phyloP scores from a whole-genome alignment of 169 alveolate species.

The Plasmodium reichenowi region DNA sequence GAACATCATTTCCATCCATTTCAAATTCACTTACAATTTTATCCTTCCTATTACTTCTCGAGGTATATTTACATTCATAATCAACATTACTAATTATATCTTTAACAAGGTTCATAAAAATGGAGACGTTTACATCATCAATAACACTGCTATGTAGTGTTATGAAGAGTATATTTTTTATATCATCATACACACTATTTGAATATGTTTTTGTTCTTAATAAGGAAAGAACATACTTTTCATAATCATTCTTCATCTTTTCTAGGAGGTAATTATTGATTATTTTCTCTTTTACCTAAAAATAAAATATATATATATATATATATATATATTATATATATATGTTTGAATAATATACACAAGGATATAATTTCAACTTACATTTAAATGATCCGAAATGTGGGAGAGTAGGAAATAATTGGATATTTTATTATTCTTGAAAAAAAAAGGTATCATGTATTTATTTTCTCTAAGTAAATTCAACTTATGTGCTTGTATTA shows the following conservation, averaged over 20 bases:
- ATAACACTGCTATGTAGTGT: conserved; percentile 15
- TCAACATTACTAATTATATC: conserved; percentile 12
- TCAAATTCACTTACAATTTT: not conserved
- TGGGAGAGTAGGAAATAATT: conserved; percentile 5
- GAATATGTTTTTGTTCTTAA: conserved; percentile 17
- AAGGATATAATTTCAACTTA: conserved; percentile 9
- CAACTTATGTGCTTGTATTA: conserved; percentile 1
- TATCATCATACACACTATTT: conserved; percentile 32
- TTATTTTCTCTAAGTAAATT: conserved; percentile 18
- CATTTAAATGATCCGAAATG: conserved; percentile 24
- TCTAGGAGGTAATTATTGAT: conserved; percentile 32
- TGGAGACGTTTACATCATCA: conserved; percentile 18
- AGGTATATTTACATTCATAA: conserved; percentile 15
- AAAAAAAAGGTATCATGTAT: conserved; percentile 32
- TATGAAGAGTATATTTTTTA: conserved; percentile 19
- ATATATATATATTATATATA: not conserved
- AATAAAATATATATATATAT: not conserved
- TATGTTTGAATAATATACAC: not conserved
- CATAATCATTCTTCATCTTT: conserved; percentile 39
- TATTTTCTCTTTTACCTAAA: conserved; percentile 34
- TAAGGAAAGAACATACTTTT: conserved; percentile 10
- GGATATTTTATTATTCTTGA: not conserved
- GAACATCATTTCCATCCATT: not conserved
- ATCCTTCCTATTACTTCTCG: not conserved
- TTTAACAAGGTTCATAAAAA: conserved; percentile 24